Evolutionary conservation across 2,329 filamentous ascomycete species (phyloP).

Genomic region (Botrytis deweyae): DNA sequence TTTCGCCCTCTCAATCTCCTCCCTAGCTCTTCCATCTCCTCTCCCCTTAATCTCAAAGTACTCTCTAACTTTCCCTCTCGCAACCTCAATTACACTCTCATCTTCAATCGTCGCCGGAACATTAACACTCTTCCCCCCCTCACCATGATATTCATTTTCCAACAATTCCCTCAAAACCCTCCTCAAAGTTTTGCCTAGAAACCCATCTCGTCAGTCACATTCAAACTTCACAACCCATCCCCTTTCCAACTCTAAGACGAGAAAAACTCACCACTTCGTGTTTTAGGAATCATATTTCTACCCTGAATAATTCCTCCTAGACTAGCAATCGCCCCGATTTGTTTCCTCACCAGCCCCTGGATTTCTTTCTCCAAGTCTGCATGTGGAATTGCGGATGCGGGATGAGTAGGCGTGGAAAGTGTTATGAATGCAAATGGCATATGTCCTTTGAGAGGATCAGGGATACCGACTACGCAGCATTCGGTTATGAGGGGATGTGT

Average conservation of each 20-base stretch:
- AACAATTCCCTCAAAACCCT: slow-evolving; percentile 79
- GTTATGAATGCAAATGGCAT: slow-evolving; percentile 88
- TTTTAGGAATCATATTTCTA: slow-evolving; percentile 86
- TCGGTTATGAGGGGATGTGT: slow-evolving; percentile 77
- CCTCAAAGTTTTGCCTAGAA: slow-evolving; percentile 85
- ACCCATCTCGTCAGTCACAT: slow-evolving; percentile 47
- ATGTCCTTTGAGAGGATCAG: slow-evolving; percentile 83
- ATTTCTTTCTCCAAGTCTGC: slow-evolving; percentile 56
- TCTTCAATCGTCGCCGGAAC: slow-evolving; percentile 89
- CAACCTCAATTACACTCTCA: slow-evolving; percentile 68
- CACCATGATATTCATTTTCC: slow-evolving; percentile 80
- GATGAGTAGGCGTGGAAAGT: slow-evolving; percentile 52
- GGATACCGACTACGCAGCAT: slow-evolving; percentile 82
- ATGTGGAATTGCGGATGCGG: slow-evolving; percentile 51
- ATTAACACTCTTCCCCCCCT: slow-evolving; percentile 68
- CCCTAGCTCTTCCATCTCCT: slow-evolving; percentile 31
- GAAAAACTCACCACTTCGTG: slow-evolving; percentile 46
- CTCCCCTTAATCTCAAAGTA: slow-evolving; percentile 62
- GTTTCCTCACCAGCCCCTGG: slow-evolving; percentile 68
- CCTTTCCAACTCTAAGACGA: too few species aligned
- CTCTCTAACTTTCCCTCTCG: slow-evolving; percentile 66
- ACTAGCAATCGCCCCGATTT: slow-evolving; percentile 84
- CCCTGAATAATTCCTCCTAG: slow-evolving; percentile 85
- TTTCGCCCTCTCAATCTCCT: slow-evolving; percentile 43
- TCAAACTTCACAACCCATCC: neutral